Evolutionary conservation across 1,139 yeast genomes (phyloP).

Genomic region (Sugiyamaella xylanicola): DNA sequence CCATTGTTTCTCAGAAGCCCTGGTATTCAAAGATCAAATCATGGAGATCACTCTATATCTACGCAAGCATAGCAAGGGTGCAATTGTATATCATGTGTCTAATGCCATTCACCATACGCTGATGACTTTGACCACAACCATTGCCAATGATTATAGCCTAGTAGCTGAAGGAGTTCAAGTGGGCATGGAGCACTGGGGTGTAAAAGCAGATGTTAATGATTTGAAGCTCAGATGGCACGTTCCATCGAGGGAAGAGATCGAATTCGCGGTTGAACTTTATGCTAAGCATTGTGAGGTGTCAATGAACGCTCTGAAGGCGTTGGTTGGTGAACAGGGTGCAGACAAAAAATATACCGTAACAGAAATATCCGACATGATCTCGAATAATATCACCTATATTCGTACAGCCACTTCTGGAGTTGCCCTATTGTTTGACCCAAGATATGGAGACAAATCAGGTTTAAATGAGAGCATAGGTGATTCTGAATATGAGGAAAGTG

Average conservation of each 20-base stretch:
- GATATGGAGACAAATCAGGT: slow-evolving; percentile 22
- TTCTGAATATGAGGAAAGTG: slow-evolving; percentile 30
- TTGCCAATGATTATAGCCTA: slow-evolving; percentile 34
- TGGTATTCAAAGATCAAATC: slow-evolving; percentile 52
- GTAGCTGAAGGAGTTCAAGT: slow-evolving; percentile 28
- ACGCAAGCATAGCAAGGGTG: slow-evolving; percentile 68
- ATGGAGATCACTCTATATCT: slow-evolving; percentile 54
- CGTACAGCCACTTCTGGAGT: slow-evolving; percentile 71
- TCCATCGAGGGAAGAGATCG: slow-evolving; percentile 61
- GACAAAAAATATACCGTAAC: slow-evolving; percentile 30
- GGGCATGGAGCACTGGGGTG: slow-evolving; percentile 38
- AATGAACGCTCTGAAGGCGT: slow-evolving; percentile 44
- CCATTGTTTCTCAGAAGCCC: slow-evolving; percentile 59
- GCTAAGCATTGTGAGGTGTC: slow-evolving; percentile 49
- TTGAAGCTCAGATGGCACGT: slow-evolving; percentile 72
- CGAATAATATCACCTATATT: slow-evolving; percentile 58
- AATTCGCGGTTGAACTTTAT: slow-evolving; percentile 63
- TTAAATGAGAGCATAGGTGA: slow-evolving; percentile 18
- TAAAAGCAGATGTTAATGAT: slow-evolving; percentile 40
- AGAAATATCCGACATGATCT: slow-evolving; percentile 43
- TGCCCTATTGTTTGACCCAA: slow-evolving; percentile 75
- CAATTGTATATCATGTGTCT: slow-evolving; percentile 48
- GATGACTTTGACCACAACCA: slow-evolving; percentile 58
- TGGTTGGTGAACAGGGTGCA: not conserved
- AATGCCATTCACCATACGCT: slow-evolving; percentile 67